Percentiles rank a stretch among this genome's conserved stretches.
These are phyloP conservation scores for Ensete ventricosum DNA, from an alignment of 176 grass and related monocot species.

Conservation along the genomic window DNA sequence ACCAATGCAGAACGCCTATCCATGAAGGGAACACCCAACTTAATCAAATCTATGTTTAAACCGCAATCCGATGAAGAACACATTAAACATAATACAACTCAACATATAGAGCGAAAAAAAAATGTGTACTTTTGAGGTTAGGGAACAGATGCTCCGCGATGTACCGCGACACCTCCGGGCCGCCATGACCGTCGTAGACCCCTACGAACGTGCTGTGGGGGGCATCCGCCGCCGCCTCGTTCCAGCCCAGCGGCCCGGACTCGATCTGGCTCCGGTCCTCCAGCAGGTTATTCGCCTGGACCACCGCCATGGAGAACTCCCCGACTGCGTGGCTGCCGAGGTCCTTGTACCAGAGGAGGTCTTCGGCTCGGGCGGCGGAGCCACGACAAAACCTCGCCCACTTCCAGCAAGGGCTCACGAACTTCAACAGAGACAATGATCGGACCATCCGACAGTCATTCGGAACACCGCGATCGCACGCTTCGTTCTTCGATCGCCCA, in stretches of 20 bases:
- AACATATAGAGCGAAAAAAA: neutral
- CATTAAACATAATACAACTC: neutral
- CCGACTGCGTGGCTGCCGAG: conserved; percentile 38
- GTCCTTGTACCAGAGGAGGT: conserved; percentile 70
- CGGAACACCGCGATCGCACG: neutral
- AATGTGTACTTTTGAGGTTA: conserved; percentile 43
- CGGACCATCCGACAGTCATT: conserved; percentile 8
- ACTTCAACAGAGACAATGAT: conserved; percentile 20
- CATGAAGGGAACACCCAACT: too few species aligned
- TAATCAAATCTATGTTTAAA: neutral
- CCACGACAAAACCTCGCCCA: conserved; percentile 7
- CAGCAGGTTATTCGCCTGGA: conserved; percentile 60
- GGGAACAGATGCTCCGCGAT: conserved; percentile 35
- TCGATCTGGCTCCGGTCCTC: conserved; percentile 64
- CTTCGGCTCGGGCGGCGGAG: conserved; percentile 23
- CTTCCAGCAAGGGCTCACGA: conserved; percentile 41
- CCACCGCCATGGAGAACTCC: conserved; percentile 67
- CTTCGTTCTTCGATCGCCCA: neutral
- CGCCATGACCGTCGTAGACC: conserved; percentile 64
- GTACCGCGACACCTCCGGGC: conserved; percentile 41
- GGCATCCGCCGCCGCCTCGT: neutral
- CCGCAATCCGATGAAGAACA: too few species aligned
- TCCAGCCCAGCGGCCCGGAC: conserved; percentile 32
- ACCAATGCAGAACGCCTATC: too few species aligned
- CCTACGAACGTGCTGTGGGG: conserved; percentile 48